These are phyloP conservation scores for Colletotrichum musicola DNA, from an alignment of 2,329 filamentous ascomycete genomes.

Conservation along the genomic window DNA sequence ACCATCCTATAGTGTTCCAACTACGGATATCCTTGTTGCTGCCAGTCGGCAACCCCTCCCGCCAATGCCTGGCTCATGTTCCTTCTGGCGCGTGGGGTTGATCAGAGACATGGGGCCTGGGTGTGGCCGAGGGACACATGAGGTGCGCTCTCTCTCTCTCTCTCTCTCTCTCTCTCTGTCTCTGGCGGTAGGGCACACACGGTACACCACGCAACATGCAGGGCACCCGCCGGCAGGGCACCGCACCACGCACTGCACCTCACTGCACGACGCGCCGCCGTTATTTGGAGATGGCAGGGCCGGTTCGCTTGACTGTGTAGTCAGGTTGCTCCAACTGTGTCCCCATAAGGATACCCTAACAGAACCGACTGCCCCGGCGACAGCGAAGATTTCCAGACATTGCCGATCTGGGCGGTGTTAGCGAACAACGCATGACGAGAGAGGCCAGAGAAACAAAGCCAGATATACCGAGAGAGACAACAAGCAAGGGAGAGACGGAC, in stretches of 20 bases:
- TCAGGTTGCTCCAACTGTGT: conserved; percentile 17
- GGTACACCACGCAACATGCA: not conserved
- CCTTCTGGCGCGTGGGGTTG: conserved; percentile 32
- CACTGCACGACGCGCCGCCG: conserved; percentile 7
- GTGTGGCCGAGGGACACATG: conserved; percentile 8
- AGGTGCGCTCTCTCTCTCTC: too few species aligned
- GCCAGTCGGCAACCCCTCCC: conserved; percentile 16
- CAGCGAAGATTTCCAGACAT: conserved; percentile 16
- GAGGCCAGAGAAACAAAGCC: conserved; percentile 10
- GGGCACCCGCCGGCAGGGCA: not conserved
- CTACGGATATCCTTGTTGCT: not conserved
- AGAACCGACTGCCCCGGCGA: conserved; percentile 10
- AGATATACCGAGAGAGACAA: conserved; percentile 28
- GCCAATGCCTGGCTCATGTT: conserved; percentile 28
- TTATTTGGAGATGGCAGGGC: conserved; percentile 3
- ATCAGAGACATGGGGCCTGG: conserved; percentile 33
- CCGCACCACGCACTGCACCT: not conserved
- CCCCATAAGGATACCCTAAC: conserved; percentile 3
- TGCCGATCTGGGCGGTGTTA: conserved; percentile 4
- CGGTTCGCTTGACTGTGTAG: conserved; percentile 13
- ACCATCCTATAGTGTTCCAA: conserved; percentile 17
- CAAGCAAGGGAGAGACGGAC: conserved; percentile 28
- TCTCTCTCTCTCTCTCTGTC: too few species aligned
- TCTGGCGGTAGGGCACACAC: too few species aligned
- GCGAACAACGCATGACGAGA: not conserved